These are phyloP conservation scores for Trichoderma guizhouense DNA, from an alignment of 2,329 filamentous ascomycete genomes.

Conservation along the genomic window DNA sequence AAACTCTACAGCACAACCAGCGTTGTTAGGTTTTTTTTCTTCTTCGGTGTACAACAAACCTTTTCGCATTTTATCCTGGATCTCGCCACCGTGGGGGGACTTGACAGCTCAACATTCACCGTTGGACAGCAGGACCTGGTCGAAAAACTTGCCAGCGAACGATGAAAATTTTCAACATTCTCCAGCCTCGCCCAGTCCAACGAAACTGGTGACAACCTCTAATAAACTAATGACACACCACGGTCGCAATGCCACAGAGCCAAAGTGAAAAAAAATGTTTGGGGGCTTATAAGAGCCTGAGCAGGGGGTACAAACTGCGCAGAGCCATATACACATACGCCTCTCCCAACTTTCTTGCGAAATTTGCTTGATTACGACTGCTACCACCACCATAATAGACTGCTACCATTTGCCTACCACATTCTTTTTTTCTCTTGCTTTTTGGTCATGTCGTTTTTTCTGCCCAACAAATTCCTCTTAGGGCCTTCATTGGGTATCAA, in stretches of 20 bases:
- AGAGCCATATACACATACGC: neutral
- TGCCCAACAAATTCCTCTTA: neutral
- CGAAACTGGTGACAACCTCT: neutral
- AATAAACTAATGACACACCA: neutral
- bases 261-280: neutral
- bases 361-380: neutral
- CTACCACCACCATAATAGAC: neutral
- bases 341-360: neutral
- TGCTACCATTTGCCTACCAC: neutral
- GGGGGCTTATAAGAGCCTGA: neutral
- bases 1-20: neutral
- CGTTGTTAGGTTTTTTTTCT: neutral
- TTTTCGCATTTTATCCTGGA: neutral
- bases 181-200: neutral
- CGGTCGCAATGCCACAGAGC: neutral
- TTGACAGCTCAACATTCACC: neutral
- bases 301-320: neutral
- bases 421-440: neutral
- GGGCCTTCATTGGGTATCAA: constrained; percentile 15
- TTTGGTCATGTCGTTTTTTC: neutral
- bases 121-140: constrained; percentile 1
- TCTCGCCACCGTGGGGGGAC: constrained; percentile 10
- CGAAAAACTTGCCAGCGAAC: neutral
- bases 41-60: neutral
- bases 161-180: neutral